Percentiles rank a stretch among this genome's conserved stretches.
phyloP scores from a whole-genome alignment of 2,329 filamentous ascomycete species.

The Alternaria sp. region DNA sequence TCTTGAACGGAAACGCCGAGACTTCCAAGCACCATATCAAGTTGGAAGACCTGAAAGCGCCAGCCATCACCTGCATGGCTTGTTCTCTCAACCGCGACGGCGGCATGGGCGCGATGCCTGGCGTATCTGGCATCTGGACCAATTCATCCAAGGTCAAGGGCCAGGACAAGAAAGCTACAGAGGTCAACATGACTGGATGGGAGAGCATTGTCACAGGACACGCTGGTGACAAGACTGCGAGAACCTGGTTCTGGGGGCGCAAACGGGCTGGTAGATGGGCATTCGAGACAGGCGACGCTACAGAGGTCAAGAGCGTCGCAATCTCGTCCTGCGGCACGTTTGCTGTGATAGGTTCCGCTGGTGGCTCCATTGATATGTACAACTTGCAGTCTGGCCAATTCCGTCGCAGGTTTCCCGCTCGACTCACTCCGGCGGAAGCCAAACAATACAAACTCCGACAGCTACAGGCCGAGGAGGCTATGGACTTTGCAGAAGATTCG shows the following conservation, averaged over 20 bases:
- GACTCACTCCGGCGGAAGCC: conserved; percentile 77
- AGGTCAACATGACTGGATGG: conserved; percentile 86
- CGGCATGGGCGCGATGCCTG: conserved; percentile 83
- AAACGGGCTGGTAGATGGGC: conserved; percentile 93
- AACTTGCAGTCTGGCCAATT: conserved; percentile 93
- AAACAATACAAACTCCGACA: conserved; percentile 73
- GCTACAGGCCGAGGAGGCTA: conserved; percentile 61
- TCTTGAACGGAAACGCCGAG: conserved; percentile 65
- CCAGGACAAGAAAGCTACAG: conserved; percentile 71
- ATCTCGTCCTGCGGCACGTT: conserved; percentile 94
- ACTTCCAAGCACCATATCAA: conserved; percentile 67
- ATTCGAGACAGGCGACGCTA: conserved; percentile 82
- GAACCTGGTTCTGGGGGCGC: conserved; percentile 98
- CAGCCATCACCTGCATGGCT: conserved; percentile 89
- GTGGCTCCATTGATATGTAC: conserved; percentile 89
- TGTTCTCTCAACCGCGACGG: conserved; percentile 93
- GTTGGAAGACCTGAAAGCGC: conserved; percentile 79
- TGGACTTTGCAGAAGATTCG: conserved; percentile 15
- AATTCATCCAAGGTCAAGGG: conserved; percentile 69
- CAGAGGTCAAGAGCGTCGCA: conserved; percentile 81
- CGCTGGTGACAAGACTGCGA: conserved; percentile 78
- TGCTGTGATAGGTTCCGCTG: conserved; percentile 83
- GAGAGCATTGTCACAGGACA: conserved; percentile 96
- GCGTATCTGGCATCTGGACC: conserved; percentile 82
- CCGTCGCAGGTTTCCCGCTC: conserved; percentile 84